These are phyloP conservation scores for Wallacemonas collosoma DNA, from an alignment of 208 protist species.

Conservation along the genomic window DNA sequence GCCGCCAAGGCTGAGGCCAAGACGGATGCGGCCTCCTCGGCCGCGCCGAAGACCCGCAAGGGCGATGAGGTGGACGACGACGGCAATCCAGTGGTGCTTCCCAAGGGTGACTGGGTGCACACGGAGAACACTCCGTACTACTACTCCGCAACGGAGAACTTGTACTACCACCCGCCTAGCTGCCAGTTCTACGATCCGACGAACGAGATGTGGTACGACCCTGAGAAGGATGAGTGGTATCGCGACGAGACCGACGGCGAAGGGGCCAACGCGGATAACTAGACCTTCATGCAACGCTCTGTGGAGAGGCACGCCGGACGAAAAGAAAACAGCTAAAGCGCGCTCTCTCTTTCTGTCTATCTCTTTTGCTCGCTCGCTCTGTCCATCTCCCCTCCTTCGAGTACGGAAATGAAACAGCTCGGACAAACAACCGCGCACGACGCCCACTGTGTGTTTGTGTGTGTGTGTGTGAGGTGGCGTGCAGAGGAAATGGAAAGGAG, in stretches of 20 bases:
- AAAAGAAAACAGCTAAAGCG: not conserved
- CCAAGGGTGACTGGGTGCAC: slow-evolving; percentile 78
- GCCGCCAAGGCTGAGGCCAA: not conserved
- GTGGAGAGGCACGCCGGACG: not conserved
- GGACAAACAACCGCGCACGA: no score
- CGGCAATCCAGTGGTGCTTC: slow-evolving; percentile 62
- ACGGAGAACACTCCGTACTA: slow-evolving; percentile 88
- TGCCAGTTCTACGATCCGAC: slow-evolving; percentile 91
- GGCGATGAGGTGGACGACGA: slow-evolving; percentile 48
- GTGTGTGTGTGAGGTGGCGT: no score
- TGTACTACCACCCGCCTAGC: slow-evolving; percentile 91
- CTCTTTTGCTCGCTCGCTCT: no score
- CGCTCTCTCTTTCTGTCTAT: not conserved
- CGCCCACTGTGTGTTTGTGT: no score
- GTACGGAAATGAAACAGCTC: no score
- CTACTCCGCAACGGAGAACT: slow-evolving; percentile 83
- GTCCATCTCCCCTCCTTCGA: no score
- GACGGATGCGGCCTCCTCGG: slow-evolving; percentile 12
- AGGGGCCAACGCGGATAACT: slow-evolving; percentile 10
- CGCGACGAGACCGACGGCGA: slow-evolving; percentile 47
- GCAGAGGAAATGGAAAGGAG: no score
- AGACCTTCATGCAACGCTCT: no score
- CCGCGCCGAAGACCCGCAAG: slow-evolving; percentile 19
- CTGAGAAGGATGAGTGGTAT: slow-evolving; percentile 90
- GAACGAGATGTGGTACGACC: slow-evolving; percentile 91